Conservation (phyloP, 176 grass and related monocot species). For the Olyra latifolia region DNA sequence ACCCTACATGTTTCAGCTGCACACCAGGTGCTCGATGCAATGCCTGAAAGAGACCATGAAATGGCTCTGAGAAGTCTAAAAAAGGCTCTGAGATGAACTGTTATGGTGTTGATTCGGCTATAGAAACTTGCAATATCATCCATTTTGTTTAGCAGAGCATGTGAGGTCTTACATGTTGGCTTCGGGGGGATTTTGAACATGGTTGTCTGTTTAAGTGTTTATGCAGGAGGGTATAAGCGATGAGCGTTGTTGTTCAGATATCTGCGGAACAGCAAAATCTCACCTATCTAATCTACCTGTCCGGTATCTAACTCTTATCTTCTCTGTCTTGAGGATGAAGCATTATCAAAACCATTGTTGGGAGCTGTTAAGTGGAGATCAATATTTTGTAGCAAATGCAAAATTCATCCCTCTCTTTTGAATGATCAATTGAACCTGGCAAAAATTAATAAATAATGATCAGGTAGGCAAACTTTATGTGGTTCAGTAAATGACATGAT, state of each 20-base stretch:
- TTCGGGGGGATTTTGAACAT: background rate
- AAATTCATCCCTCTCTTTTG: background rate
- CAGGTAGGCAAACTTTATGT: too few relatives aligned
- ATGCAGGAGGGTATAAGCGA: slow-evolving; percentile 42
- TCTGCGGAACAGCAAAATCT: slow-evolving; percentile 57
- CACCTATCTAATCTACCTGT: slow-evolving; percentile 48
- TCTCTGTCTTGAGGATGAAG: background rate
- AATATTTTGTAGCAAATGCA: background rate
- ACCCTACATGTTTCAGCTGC: background rate
- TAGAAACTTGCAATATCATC: background rate
- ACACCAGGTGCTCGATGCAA: background rate
- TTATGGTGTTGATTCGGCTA: background rate
- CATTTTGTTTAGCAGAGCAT: background rate
- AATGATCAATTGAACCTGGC: background rate
- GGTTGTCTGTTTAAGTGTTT: background rate
- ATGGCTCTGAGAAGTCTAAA: too few relatives aligned
- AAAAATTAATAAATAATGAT: too few relatives aligned
- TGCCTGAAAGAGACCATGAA: background rate
- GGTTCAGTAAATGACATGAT: too few relatives aligned
- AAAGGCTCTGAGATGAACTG: too few relatives aligned
- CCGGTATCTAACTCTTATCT: background rate
- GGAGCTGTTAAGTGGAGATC: slow-evolving; percentile 1
- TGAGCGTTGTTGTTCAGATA: slow-evolving; percentile 51
- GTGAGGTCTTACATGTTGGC: background rate
- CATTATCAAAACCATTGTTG: too few relatives aligned